Evolutionary conservation across 2,329 filamentous ascomycete genomes (phyloP).

Genomic region (Fusarium brachygibbosum): DNA sequence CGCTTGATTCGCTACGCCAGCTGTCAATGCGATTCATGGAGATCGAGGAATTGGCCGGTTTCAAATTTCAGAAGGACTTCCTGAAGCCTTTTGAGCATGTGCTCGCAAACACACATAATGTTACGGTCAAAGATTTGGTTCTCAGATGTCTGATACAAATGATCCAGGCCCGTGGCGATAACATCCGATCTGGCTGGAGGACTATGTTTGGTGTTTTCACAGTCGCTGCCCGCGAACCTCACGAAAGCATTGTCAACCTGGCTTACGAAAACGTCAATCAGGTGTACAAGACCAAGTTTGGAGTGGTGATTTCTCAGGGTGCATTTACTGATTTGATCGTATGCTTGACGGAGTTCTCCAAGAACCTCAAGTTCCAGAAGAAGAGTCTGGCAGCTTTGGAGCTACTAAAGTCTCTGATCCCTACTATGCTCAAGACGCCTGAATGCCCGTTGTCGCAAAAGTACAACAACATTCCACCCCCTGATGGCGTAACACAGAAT

Average conservation of each 20-base stretch:
- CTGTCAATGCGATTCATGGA: conserved; percentile 99
- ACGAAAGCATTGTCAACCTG: conserved; percentile 95
- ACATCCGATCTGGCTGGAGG: conserved; percentile 97
- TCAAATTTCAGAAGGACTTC: conserved; percentile 99
- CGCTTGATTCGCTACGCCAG: conserved; percentile 93
- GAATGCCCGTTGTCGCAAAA: conserved; percentile 90
- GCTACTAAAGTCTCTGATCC: conserved; percentile 91
- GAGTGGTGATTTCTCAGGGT: conserved; percentile 94
- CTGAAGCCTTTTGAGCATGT: conserved; percentile 98
- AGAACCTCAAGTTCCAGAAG: conserved; percentile 98
- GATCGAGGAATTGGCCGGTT: conserved; percentile 95
- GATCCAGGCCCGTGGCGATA: conserved; percentile 96
- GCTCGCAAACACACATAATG: conserved; percentile 90
- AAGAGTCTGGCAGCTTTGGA: conserved; percentile 98
- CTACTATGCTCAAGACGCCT: conserved; percentile 93
- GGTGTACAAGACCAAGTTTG: conserved; percentile 95
- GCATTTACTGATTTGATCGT: conserved; percentile 97
- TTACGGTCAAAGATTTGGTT: conserved; percentile 97
- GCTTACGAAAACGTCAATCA: conserved; percentile 97
- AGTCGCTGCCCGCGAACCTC: conserved; percentile 90
- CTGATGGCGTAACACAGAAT: conserved; percentile 60
- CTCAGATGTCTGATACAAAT: conserved; percentile 97
- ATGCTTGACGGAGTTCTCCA: conserved; percentile 97
- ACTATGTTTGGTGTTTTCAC: conserved; percentile 99
- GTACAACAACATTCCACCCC: conserved; percentile 56